Percentiles rank a stretch among this genome's conserved stretches.
These are phyloP conservation scores for Ceratocystis huliohia DNA, from an alignment of 2,329 filamentous ascomycete genomes.

Conservation along the genomic window DNA sequence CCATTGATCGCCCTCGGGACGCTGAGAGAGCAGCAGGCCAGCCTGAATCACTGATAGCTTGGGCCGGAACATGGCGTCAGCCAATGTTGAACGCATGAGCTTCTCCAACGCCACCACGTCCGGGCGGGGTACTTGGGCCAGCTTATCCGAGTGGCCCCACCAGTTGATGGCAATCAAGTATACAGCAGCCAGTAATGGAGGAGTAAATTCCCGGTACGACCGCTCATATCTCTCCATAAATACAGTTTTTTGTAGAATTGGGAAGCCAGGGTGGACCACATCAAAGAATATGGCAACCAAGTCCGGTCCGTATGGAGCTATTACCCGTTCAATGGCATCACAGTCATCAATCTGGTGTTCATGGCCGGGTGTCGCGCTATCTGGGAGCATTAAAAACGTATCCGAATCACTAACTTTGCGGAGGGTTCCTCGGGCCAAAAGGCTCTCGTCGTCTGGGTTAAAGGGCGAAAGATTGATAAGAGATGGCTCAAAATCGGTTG, in stretches of 20 bases:
- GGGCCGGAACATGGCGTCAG: conserved; percentile 65
- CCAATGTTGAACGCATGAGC: conserved; percentile 58
- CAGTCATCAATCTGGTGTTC: conserved; percentile 56
- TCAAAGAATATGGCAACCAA: conserved; percentile 73
- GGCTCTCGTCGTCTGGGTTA: conserved; percentile 69
- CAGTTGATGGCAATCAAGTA: conserved; percentile 81
- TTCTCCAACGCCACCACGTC: conserved; percentile 62
- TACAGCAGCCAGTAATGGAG: conserved; percentile 63
- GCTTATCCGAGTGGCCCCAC: conserved; percentile 62
- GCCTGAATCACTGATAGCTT: conserved; percentile 73
- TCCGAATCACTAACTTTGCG: conserved; percentile 65
- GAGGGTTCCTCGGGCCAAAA: conserved; percentile 54
- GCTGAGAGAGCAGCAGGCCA: conserved; percentile 59
- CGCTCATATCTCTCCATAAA: conserved; percentile 68
- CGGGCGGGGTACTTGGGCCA: conserved; percentile 52
- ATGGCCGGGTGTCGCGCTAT: conserved; percentile 57
- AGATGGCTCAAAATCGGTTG: conserved; percentile 72
- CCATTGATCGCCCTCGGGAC: conserved; percentile 68
- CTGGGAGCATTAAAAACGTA: conserved; percentile 69
- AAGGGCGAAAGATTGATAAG: conserved; percentile 70
- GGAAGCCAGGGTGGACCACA: conserved; percentile 67
- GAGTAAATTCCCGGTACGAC: conserved; percentile 60
- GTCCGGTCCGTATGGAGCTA: conserved; percentile 62
- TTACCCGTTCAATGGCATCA: conserved; percentile 61
- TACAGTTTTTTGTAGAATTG: conserved; percentile 68